A percentile compares a stretch with the other conserved stretches of the same genome.
Evolutionary conservation across 345 rosid species (phyloP).

Genomic region (Salix arbutifolia): DNA sequence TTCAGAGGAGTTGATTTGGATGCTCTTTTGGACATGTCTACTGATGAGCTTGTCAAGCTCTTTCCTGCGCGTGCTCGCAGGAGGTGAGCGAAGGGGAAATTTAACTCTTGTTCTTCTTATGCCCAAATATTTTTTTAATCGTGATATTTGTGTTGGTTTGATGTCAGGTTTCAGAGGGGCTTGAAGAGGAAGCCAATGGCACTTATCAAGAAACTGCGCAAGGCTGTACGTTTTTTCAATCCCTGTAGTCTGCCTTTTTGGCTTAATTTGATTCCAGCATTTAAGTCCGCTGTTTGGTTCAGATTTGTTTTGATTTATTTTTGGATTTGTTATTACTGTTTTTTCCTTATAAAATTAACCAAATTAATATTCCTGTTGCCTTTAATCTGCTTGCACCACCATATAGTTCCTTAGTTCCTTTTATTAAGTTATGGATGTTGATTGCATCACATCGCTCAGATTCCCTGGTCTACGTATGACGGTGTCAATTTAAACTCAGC

Average conservation of each 20-base stretch:
- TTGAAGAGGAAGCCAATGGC: conserved; percentile 45
- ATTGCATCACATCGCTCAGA: no score
- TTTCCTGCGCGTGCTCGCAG: conserved; percentile 85
- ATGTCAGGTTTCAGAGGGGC: conserved; percentile 79
- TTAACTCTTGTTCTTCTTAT: background rate
- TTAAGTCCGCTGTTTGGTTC: no score
- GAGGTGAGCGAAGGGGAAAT: conserved; percentile 38
- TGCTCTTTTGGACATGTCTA: conserved; percentile 86
- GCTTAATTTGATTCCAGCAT: background rate
- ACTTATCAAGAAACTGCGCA: conserved; percentile 34
- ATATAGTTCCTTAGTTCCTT: no score
- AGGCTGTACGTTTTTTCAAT: conserved; percentile 17
- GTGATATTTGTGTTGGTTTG: no score
- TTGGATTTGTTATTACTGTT: no score
- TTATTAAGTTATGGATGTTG: no score
- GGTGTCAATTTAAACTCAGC: no score
- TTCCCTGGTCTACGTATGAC: no score
- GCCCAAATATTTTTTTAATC: background rate
- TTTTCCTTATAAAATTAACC: no score
- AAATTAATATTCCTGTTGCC: background rate
- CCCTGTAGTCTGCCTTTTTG: background rate
- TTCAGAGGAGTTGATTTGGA: conserved; percentile 76
- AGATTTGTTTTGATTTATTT: no score
- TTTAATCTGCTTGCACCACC: background rate
- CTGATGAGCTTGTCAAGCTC: conserved; percentile 92